Evolutionary conservation across 768 basidiomycete genomes (phyloP).

Genomic region (Lepiota brunneoincarnata): DNA sequence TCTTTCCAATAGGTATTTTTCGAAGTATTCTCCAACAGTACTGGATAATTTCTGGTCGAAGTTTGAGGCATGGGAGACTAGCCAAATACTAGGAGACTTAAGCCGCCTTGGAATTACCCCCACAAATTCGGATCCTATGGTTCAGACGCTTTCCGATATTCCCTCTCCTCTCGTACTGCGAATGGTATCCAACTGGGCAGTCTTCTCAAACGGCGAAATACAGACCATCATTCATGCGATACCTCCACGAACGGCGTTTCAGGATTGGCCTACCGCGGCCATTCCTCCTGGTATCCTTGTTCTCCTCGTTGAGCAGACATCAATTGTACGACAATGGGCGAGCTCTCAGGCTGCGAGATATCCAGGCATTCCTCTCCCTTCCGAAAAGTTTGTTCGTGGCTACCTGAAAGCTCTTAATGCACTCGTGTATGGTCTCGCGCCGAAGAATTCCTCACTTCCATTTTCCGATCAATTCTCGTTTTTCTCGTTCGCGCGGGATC

Average conservation of each 20-base stretch:
- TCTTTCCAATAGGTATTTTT: slow-evolving; percentile 59
- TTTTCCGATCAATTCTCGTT: not conserved
- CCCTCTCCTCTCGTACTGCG: slow-evolving; percentile 58
- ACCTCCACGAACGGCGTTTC: slow-evolving; percentile 33
- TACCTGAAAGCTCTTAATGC: slow-evolving; percentile 45
- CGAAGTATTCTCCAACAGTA: slow-evolving; percentile 51
- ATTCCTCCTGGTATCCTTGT: slow-evolving; percentile 62
- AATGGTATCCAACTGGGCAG: slow-evolving; percentile 56
- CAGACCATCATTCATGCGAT: slow-evolving; percentile 35
- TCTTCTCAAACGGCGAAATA: slow-evolving; percentile 52
- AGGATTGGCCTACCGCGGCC: slow-evolving; percentile 54
- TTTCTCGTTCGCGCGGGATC: slow-evolving; percentile 32
- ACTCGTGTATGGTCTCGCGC: slow-evolving; percentile 31
- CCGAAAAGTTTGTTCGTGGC: slow-evolving; percentile 42
- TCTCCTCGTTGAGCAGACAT: slow-evolving; percentile 49
- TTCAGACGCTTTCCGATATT: slow-evolving; percentile 34
- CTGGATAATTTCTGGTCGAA: slow-evolving; percentile 56
- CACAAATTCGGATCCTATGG: slow-evolving; percentile 14
- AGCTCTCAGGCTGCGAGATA: slow-evolving; percentile 34
- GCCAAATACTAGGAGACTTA: slow-evolving; percentile 48
- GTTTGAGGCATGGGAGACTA: slow-evolving; percentile 68
- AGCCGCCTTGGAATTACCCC: slow-evolving; percentile 25
- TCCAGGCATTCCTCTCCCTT: slow-evolving; percentile 43
- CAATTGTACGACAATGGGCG: slow-evolving; percentile 60
- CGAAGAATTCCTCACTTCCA: not conserved